These are phyloP conservation scores for Acer negundo DNA, from an alignment of 345 rosid species.

Conservation along the genomic window DNA sequence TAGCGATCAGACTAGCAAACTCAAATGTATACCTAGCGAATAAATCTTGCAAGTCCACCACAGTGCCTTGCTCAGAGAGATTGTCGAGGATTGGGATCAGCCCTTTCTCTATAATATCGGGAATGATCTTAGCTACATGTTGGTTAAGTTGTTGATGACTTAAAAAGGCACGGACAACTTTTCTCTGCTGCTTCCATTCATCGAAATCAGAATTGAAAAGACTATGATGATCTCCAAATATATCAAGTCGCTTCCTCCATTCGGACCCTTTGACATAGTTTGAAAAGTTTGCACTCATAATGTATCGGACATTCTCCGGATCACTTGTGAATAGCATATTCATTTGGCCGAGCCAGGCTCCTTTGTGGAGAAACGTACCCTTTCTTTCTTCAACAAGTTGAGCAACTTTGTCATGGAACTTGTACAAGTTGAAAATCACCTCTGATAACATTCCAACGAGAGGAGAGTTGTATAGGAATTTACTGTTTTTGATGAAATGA, in stretches of 20 bases:
- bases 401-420: not conserved
- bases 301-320: not conserved
- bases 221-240: too few species aligned
- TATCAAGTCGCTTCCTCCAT: not conserved
- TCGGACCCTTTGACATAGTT: not conserved
- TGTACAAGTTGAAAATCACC: not conserved
- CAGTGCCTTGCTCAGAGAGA: not conserved
- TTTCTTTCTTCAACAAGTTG: not conserved
- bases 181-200: too few species aligned
- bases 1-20: too few species aligned
- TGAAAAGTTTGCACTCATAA: not conserved
- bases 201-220: too few species aligned
- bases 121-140: too few species aligned
- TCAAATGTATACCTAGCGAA: too few species aligned
- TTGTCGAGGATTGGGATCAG: too few species aligned
- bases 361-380: not conserved
- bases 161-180: too few species aligned
- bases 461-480: not conserved
- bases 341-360: not conserved
- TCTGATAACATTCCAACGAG: not conserved
- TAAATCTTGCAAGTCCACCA: not conserved
- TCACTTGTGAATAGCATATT: not conserved
- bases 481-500: not conserved
- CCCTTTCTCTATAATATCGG: not conserved
- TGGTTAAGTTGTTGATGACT: too few species aligned